phyloP scores from a whole-genome alignment of 208 protist species.

The Crithidia mellificae region DNA sequence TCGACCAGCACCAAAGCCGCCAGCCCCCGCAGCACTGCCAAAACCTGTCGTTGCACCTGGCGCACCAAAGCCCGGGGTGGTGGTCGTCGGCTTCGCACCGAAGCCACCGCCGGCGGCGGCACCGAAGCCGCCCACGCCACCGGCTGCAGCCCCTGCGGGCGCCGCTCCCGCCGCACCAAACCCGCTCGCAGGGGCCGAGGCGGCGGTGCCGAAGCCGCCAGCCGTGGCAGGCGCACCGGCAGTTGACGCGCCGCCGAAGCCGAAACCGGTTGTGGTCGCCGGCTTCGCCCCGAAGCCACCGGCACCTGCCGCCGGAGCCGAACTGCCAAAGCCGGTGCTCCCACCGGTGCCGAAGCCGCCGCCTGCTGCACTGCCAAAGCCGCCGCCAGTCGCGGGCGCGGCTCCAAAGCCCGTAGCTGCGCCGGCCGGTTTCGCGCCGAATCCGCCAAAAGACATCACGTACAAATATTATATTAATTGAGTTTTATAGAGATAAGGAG shows the following conservation, averaged over 20 bases:
- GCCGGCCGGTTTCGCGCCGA: constrained; percentile 1
- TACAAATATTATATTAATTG: too few species aligned
- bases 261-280: neutral
- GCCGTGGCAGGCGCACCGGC: too few species aligned
- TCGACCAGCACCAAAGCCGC: constrained; percentile 35
- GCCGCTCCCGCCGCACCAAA: constrained; percentile 25
- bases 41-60: constrained; percentile 27
- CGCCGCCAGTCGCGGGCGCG: neutral
- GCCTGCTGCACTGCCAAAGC: neutral
- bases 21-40: constrained; percentile 22
- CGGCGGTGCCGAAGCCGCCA: constrained; percentile 33
- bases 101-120: constrained; percentile 29
- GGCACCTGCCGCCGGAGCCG: neutral
- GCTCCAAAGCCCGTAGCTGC: constrained; percentile 27
- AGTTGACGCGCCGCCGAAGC: too few species aligned
- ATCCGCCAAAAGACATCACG: constrained; percentile 30
- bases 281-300: neutral
- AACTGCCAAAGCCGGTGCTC: constrained; percentile 1
- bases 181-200: constrained; percentile 25
- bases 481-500: too few species aligned
- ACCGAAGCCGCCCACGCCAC: constrained; percentile 47
- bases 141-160: constrained; percentile 14
- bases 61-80: constrained; percentile 4
- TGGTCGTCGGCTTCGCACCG: neutral
- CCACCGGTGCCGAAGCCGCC: constrained; percentile 35